A percentile compares a stretch with the other conserved stretches of the same genome.
phyloP scores from a whole-genome alignment of 2,329 filamentous ascomycete species.

The Chaetomium sp. region DNA sequence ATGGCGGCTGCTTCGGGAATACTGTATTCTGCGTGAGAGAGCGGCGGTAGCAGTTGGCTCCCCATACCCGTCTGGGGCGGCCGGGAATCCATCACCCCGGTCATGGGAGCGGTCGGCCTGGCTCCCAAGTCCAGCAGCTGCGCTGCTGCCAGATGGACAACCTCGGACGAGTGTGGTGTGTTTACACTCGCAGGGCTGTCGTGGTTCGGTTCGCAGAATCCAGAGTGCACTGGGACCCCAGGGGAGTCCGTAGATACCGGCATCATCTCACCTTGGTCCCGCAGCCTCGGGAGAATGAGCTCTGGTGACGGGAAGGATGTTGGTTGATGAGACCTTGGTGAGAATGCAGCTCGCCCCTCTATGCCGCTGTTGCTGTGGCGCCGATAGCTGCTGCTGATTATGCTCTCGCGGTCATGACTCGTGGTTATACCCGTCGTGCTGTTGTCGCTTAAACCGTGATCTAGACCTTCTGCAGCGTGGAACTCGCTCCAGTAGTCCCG shows the following conservation, averaged over 20 bases:
- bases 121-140: slow-evolving; percentile 8
- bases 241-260: background rate
- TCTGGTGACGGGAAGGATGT: background rate
- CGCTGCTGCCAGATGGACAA: slow-evolving; percentile 4
- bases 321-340: too few species aligned
- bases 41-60: background rate
- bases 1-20: background rate
- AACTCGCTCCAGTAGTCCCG: slow-evolving; percentile 6
- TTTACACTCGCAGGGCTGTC: slow-evolving; percentile 1
- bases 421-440: background rate
- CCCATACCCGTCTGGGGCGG: background rate
- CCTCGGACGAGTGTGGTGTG: background rate
- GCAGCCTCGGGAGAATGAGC: background rate
- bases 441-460: background rate
- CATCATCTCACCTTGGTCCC: too few species aligned
- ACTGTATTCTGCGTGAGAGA: background rate
- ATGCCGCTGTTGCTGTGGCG: background rate
- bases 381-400: background rate
- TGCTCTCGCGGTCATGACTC: background rate
- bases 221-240: background rate
- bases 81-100: too few species aligned
- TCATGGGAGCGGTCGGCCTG: too few species aligned
- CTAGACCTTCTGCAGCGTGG: background rate
- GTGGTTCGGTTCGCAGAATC: background rate
- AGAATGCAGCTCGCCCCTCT: too few species aligned